phyloP scores from a whole-genome alignment of 2,329 filamentous ascomycete species.

The Colletotrichum eremochloae region DNA sequence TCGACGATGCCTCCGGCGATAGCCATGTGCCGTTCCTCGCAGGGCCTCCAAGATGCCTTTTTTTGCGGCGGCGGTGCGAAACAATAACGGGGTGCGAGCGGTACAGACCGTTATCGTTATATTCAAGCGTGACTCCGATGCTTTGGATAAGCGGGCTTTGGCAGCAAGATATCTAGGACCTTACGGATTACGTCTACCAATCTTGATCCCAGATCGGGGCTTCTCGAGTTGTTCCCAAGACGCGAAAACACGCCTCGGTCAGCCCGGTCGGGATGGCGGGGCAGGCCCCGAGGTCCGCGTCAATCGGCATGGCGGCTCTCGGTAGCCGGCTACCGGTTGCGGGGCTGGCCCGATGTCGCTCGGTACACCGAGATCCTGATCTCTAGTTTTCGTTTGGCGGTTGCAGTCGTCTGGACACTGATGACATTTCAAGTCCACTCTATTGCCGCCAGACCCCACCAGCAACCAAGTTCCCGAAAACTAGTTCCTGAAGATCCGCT shows the following conservation, averaged over 20 bases:
- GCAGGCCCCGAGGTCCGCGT: conserved; percentile 35
- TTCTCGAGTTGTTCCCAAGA: not conserved
- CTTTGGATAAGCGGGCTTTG: conserved; percentile 15
- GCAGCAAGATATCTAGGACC: conserved; percentile 8
- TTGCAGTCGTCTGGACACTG: conserved; percentile 28
- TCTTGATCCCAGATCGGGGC: conserved; percentile 1
- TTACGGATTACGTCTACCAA: conserved; percentile 19
- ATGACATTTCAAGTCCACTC: conserved; percentile 40
- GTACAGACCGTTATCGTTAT: not conserved
- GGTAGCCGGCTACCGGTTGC: conserved; percentile 33
- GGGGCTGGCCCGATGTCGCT: conserved; percentile 40
- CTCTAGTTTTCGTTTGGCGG: conserved; percentile 21
- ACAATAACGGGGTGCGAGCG: not conserved
- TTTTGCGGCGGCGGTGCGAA: conserved; percentile 10
- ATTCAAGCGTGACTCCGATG: not conserved
- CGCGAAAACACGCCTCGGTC: conserved; percentile 25
- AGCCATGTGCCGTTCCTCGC: not conserved
- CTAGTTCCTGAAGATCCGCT: conserved; percentile 37
- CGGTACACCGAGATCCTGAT: conserved; percentile 37
- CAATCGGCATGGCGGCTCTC: conserved; percentile 39
- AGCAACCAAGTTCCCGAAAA: conserved; percentile 32
- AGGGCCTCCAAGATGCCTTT: not conserved
- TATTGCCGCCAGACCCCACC: conserved; percentile 28
- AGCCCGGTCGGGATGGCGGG: conserved; percentile 38
- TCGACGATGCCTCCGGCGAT: not conserved